Evolutionary conservation across 345 rosid genomes (phyloP), one percentile per base, ranked within the genome.

Genomic region (Aquilaria malaccensis): DNA sequence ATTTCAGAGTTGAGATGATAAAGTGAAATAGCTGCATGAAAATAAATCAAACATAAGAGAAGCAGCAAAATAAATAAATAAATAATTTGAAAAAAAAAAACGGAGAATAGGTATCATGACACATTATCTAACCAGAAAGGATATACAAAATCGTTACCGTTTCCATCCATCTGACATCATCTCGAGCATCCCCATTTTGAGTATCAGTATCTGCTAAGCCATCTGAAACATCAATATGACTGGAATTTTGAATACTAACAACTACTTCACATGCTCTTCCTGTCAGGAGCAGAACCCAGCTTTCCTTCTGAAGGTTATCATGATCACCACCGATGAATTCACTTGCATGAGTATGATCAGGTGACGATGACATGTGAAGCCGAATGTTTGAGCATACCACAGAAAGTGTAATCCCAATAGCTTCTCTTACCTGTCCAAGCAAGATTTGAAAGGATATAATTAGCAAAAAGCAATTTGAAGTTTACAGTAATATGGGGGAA

Each of bases 81-180:
- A 33, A 68, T 48, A 30, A 13, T 41, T 6, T 62, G 30, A 61
- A 56, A 22, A 70, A 54, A 37, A 29, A 56, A 58, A 29, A 61
- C 31, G 10, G 41, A 46, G 60, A 67, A 50, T 45, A 60, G 43
- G 7, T 3, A 37, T 3, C 22, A 7, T 37, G 43, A 3, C 43
- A 37, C 7, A 33, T 2, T 55, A 33, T 58, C 58, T 31, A 51
- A 48, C 13, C 56, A 15, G n/a, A 7, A 13, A 65, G 22, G 13
- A 7, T 22, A 7, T 13, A 56, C 33, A 22, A 57, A 9, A 60
- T 69, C 50, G 67, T 63, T 90, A 94, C 99, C 89, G 97, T 84
- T 73, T 94, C 99, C 96, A 94, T 94, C 99, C 99, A 94, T 77
- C 87, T 90, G 68, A 86, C 84, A 67, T 94, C 96, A 62, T 85